Base-by-base conservation (phyloP, 2,329 filamentous ascomycete species). In the Tolypocladium tropicale region DNA sequence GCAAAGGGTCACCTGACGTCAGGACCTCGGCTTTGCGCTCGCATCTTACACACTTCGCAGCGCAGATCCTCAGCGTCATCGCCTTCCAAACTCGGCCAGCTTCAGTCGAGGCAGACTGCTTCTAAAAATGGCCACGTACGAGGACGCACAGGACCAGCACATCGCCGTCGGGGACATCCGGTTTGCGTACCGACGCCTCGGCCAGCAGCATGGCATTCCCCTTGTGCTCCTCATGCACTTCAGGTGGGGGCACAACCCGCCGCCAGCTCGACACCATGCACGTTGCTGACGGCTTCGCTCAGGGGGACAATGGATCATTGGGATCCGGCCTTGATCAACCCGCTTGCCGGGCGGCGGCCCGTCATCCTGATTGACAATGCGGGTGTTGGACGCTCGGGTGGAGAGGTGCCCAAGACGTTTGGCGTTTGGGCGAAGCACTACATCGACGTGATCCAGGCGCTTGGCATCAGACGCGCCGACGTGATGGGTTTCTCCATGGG, bases 401-500 rank as follows among this genome's bases (percentile, higher is more conserved):
- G 78, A 36, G 52, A 66, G n/a, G 70, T 78, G 1, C 71, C 72
- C 7, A 64, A 64, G 56, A 66, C 61, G 6, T 63, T 67, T 43
- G 53, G 59, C 11, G 59, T 51, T n/a, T 71, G 68, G 67, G 69
- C 69, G 12, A 58, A 62, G 53, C 60, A 70, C 55, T 71, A 70
- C 61, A 60, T 69, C 33, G 64, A 70, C n/a, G 68, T 72, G 18
- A 67, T 73, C 30, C 56, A 58, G 33, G 69, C 66, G 3, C 71
- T 74, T 58, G 72, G 72, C 6, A 59, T 77, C n/a, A 34, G 55
- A 0, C 61, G 72, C 53, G 66, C 73, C 51, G 76, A 80, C 56
- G 59, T 80, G 9, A 56, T 80, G 43, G 78, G 78, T 1, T 80
- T 76, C 63, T 78, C 74, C 11, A 76, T 80, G 71, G 77, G 78